Conservation (phyloP, 2,329 filamentous ascomycete genomes). For the Claviceps africana region DNA sequence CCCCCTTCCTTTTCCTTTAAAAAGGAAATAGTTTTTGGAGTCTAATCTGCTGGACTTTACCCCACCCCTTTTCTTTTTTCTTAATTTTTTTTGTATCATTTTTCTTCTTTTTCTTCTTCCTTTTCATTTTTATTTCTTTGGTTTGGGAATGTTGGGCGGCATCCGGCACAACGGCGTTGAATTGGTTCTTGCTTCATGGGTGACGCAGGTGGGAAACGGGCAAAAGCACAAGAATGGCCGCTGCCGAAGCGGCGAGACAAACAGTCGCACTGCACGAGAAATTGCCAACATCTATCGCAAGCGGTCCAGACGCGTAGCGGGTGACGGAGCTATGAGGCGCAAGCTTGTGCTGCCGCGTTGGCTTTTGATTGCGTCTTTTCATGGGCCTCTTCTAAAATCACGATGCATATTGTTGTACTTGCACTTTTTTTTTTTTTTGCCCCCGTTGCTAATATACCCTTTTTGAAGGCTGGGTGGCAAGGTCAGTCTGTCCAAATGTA, state of each 20-base stretch:
- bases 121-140: background rate
- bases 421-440: background rate
- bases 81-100: too few species aligned
- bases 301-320: background rate
- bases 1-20: too few species aligned
- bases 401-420: too few species aligned
- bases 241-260: background rate
- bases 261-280: background rate
- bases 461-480: background rate
- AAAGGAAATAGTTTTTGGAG: too few species aligned
- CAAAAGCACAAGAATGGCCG: background rate
- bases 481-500: background rate
- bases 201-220: background rate
- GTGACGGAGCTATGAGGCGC: background rate
- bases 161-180: conserved; percentile 5
- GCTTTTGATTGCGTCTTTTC: background rate
- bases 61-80: background rate
- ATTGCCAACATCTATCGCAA: background rate
- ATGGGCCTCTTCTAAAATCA: too few species aligned
- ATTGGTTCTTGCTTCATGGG: conserved; percentile 4
- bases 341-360: background rate
- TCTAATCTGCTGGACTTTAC: background rate
- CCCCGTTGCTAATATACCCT: conserved; percentile 9
- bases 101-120: background rate
- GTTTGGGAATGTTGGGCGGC: conserved; percentile 1